Percentiles rank a stretch among this genome's conserved stretches.
These are phyloP conservation scores for Suillus brevipes DNA, from an alignment of 768 basidiomycete genomes.

Conservation along the genomic window DNA sequence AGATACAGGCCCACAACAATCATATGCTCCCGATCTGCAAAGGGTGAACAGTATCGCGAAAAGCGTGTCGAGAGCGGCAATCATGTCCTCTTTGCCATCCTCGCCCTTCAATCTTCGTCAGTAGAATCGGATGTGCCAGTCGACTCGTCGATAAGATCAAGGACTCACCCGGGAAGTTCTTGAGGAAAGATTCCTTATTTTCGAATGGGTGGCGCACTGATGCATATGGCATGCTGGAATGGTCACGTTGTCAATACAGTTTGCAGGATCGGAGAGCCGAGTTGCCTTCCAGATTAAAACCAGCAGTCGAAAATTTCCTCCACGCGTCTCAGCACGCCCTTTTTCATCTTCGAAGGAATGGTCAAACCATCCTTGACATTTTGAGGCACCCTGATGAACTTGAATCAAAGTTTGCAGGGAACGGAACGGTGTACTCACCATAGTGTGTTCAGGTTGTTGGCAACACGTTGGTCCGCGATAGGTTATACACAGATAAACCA, in stretches of 20 bases:
- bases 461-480: constrained; percentile 82
- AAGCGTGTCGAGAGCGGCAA: constrained; percentile 87
- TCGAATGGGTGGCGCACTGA: constrained; percentile 98
- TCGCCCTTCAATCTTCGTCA: constrained; percentile 94
- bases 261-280: neutral
- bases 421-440: constrained; percentile 54
- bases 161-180: constrained; percentile 87
- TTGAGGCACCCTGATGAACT: constrained; percentile 79
- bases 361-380: constrained; percentile 90
- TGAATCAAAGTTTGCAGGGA: constrained; percentile 8
- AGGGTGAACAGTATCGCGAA: constrained; percentile 95
- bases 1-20: neutral
- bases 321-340: constrained; percentile 82
- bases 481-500: constrained; percentile 94
- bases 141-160: constrained; percentile 91
- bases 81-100: constrained; percentile 85
- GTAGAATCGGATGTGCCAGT: constrained; percentile 99
- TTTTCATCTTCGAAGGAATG: constrained; percentile 88
- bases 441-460: constrained; percentile 86
- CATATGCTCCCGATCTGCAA: constrained; percentile 42
- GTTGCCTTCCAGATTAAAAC: constrained; percentile 98
- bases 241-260: constrained; percentile 1
- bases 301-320: constrained; percentile 99
- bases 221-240: constrained; percentile 92
- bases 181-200: constrained; percentile 86